Percentiles rank a stretch among this genome's conserved stretches.
Evolutionary conservation across 2,329 filamentous ascomycete genomes (phyloP).

Genomic region (Monilinia fructicola): DNA sequence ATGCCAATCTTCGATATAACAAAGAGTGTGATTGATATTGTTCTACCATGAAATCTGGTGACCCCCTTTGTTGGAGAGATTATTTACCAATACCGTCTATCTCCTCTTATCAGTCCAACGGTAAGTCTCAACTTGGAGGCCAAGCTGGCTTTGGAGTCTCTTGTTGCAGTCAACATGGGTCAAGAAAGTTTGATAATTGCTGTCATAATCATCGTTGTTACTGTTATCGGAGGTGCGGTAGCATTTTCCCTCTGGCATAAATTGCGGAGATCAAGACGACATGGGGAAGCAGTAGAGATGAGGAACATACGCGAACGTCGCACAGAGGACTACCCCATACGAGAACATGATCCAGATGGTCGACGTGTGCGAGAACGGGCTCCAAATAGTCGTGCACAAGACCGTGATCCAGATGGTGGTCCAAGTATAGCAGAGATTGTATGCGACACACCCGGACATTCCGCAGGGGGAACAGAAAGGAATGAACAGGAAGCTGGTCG

Average conservation of each 20-base stretch:
- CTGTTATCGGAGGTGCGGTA: not conserved
- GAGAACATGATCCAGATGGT: not conserved
- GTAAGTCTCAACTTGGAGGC: not conserved
- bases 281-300: not conserved
- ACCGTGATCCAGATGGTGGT: not conserved
- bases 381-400: too few species aligned
- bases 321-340: not conserved
- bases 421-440: not conserved
- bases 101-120: not conserved
- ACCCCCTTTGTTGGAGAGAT: not conserved
- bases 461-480: not conserved
- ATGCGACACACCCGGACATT: not conserved
- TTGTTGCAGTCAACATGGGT: not conserved
- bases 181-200: not conserved
- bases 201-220: not conserved
- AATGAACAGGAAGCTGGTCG: not conserved
- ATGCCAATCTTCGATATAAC: not conserved
- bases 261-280: not conserved
- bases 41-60: not conserved
- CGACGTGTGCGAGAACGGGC: not conserved
- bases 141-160: not conserved
- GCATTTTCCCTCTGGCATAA: not conserved
- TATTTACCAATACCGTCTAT: not conserved
- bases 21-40: not conserved
- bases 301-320: not conserved